Base-by-base conservation (phyloP, 768 basidiomycete genomes). In the Ephemerocybe angulata region DNA sequence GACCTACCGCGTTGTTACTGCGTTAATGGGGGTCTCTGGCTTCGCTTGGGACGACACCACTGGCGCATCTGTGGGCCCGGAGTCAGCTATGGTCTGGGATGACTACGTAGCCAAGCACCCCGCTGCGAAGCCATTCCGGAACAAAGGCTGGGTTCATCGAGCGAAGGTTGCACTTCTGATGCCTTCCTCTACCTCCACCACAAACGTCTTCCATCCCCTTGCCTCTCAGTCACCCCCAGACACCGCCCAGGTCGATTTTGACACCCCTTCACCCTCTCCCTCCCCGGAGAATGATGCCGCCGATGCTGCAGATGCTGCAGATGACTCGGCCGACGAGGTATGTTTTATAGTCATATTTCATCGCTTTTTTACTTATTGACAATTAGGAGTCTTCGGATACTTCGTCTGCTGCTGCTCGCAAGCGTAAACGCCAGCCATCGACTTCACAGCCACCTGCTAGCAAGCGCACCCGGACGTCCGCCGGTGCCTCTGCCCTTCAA, bases 81-180 rank as follows among this genome's bases (percentile, higher is more conserved):
- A 61, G 22, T 33, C 49, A 1, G 58, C 50, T 0, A 41, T 41
- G 8, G 53, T 40, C 13, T 68, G 67, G 65, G 57, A 62, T 17
- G 58, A 56, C 29, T 68, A 61, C 57, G 57, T 65, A 0, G 48
- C 38, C 21, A 56, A 49, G 10, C 63, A 66, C 50, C 65, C 63
- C 5, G 53, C 37, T 8, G 67, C 63, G 4, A 62, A 58, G 15
- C 62, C 63, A 7, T 66, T 68, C 50, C 17, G 55, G 0, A 66
- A 66, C 58, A 54, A 60, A 30, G 67, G 65, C 0, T 68, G 62
- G 65, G 15, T 24, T 1, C 54, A 64, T 29, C 41, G 62, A 8
- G 5, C 2, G 4, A 51, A 54, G 27, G 15, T 63, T 7, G 11
- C 24, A 0, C 38, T 21, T 4, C n/a, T 65, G 3, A 57, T 62